Conservation (phyloP, 257 asterid genomes). For the Solanum virginianum region DNA sequence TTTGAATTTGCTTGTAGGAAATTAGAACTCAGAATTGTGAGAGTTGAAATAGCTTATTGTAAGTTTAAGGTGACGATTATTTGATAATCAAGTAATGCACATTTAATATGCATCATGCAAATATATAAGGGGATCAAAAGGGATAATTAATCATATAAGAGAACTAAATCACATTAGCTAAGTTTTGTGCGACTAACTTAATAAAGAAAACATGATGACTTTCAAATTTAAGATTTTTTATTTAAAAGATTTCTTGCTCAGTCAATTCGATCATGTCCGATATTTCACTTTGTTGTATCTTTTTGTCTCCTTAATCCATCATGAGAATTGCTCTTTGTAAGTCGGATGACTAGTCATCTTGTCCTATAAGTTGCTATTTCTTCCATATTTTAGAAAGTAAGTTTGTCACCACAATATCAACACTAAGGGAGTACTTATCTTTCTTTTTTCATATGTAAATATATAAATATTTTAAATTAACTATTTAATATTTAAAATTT, state of each 20-base stretch:
- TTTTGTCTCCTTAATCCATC: background rate
- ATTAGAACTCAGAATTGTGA: background rate
- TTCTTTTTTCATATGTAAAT: background rate
- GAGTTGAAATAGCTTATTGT: background rate
- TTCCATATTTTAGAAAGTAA: background rate
- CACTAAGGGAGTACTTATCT: background rate
- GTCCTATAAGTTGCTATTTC: background rate
- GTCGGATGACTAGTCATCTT: background rate
- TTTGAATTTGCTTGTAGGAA: background rate
- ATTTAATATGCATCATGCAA: background rate
- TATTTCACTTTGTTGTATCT: background rate
- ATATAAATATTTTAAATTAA: background rate
- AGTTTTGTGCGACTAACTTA: fast-evolving
- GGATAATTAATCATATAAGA: background rate
- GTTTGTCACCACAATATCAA: background rate
- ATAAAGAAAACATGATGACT: background rate
- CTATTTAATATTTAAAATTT: background rate
- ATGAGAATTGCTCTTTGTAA: background rate
- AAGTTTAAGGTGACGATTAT: background rate
- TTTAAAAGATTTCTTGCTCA: background rate
- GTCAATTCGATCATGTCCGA: background rate
- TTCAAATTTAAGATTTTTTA: background rate
- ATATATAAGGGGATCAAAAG: background rate
- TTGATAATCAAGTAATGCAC: background rate
- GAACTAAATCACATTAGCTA: background rate